A percentile compares a stretch with the other conserved stretches of the same genome.
These are phyloP conservation scores for Ordospora colligata DNA, from an alignment of 371 early-diverging fungal genomes.

Conservation along the genomic window DNA sequence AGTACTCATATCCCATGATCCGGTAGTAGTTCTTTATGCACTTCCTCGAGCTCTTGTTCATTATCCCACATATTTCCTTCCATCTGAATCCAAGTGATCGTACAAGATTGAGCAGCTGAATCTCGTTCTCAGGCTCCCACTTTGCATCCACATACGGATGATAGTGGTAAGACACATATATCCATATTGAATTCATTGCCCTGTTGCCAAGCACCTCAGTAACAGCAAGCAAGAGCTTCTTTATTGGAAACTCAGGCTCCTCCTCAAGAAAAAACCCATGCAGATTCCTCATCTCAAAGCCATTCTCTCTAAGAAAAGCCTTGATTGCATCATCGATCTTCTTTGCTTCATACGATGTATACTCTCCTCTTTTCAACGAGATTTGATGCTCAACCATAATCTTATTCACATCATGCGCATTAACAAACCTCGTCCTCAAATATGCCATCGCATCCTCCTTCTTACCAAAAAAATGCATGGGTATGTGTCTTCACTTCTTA, in stretches of 20 bases:
- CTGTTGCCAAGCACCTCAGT: not conserved
- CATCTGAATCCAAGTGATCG: not conserved
- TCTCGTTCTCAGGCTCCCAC: conserved; percentile 12
- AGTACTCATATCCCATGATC: not conserved
- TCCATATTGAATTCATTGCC: conserved; percentile 10
- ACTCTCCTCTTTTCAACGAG: not conserved
- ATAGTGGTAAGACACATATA: conserved; percentile 5
- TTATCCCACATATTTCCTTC: conserved; percentile 10
- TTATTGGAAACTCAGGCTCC: not conserved
- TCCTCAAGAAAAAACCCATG: conserved; percentile 5
- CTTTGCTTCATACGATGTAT: not conserved
- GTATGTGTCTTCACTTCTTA: not conserved
- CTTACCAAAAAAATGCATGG: conserved; percentile 1
- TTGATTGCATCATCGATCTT: not conserved
- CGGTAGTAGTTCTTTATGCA: conserved; percentile 1
- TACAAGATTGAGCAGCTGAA: conserved; percentile 5
- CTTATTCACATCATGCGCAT: not conserved
- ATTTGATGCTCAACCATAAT: not conserved
- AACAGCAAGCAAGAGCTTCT: not conserved
- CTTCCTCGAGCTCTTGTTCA: conserved; percentile 10
- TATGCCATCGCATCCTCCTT: not conserved
- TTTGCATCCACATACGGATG: conserved; percentile 2
- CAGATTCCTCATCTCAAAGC: not conserved
- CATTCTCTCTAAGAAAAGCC: not conserved
- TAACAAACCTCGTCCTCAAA: not conserved